Conservation (phyloP, 768 basidiomycete genomes). For the Sutorius australiensis region DNA sequence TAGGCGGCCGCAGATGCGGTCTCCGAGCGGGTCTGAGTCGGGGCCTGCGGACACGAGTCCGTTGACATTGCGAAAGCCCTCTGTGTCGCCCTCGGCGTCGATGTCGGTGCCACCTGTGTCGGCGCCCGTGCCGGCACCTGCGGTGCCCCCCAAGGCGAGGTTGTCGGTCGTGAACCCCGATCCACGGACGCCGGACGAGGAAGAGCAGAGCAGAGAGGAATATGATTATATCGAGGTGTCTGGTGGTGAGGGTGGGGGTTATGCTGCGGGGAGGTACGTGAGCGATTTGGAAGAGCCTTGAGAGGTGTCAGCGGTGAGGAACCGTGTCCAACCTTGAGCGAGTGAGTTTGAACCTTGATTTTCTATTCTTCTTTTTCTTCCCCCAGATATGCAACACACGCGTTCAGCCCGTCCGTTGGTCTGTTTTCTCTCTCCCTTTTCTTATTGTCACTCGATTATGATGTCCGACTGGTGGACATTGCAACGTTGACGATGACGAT, state of each 20-base stretch:
- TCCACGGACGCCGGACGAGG: slow-evolving; percentile 27
- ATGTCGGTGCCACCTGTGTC: slow-evolving; percentile 26
- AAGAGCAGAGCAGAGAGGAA: slow-evolving; percentile 35
- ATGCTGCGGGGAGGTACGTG: slow-evolving; percentile 43
- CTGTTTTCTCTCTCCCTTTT: background rate
- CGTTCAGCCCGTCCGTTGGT: background rate
- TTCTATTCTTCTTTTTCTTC: background rate
- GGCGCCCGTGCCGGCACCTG: slow-evolving; percentile 3
- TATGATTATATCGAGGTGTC: slow-evolving; percentile 63
- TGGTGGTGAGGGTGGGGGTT: slow-evolving; percentile 32
- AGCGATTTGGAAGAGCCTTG: slow-evolving; percentile 39
- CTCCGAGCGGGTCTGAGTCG: slow-evolving; percentile 19
- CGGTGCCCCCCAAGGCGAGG: slow-evolving; percentile 9
- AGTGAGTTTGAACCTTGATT: too few relatives aligned
- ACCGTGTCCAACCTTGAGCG: too few relatives aligned
- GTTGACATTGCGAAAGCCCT: slow-evolving; percentile 46
- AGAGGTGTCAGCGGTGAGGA: background rate
- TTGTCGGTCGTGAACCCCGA: slow-evolving; percentile 31
- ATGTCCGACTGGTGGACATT: background rate
- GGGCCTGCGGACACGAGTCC: slow-evolving; percentile 45
- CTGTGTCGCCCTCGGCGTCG: slow-evolving; percentile 32
- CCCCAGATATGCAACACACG: background rate
- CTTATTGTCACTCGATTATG: slow-evolving; percentile 14
- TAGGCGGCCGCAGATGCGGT: slow-evolving; percentile 45
- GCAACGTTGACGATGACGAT: background rate